Base-by-base conservation (phyloP, 495 filamentous ascomycete species). In the Xylaria palmicola region DNA sequence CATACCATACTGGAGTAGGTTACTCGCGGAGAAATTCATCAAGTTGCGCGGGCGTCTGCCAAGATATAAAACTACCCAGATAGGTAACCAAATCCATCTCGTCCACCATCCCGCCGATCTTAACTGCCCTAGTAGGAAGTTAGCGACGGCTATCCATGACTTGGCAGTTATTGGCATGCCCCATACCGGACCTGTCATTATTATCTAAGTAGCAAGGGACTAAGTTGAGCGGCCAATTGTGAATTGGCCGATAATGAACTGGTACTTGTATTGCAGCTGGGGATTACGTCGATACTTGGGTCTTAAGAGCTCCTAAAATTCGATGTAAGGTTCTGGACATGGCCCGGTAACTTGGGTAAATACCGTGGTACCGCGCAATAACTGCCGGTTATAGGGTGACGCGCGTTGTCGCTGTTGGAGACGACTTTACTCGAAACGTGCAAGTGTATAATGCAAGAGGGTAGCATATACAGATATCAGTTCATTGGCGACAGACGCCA, bases 81-180 rank as follows among this genome's bases (percentile, higher is more conserved):
- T 58, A 47, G 55, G 55, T 20, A 43, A 43, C 41, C 55, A 49
- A 49, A 29, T 19, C 55, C 30, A 44, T 49, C 13, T 58, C 13
- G 44, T 27, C 32, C 20, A 13, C 43, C 43, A 58, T 49, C 32
- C 39, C 41, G 29, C 30, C 19, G 24, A 47, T 24, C 5, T 32
- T 32, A 24, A 39, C 27, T 49, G 13, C 55, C 55, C 2, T 6
- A 37, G 36, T 58, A 27, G 55, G 55, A 48, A 58, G 44, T 36
- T 39, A 32, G 32, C 15, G 29, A 48, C 43, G 55, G 55, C 55
- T 58, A 58, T 48, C 49, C n/a, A n/a, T n/a, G n/a, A 48, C 55
- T 56, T 44, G 37, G 53, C 53, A n/a, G 22, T 32, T 27, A 30
- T 32, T 34, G n/a, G 34, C 34, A 34, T 27, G 29, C 17, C 17